Percentiles rank a stretch among this genome's conserved stretches.
phyloP scores from a whole-genome alignment of 257 asterid genomes.

The Lycium ferocissimum region DNA sequence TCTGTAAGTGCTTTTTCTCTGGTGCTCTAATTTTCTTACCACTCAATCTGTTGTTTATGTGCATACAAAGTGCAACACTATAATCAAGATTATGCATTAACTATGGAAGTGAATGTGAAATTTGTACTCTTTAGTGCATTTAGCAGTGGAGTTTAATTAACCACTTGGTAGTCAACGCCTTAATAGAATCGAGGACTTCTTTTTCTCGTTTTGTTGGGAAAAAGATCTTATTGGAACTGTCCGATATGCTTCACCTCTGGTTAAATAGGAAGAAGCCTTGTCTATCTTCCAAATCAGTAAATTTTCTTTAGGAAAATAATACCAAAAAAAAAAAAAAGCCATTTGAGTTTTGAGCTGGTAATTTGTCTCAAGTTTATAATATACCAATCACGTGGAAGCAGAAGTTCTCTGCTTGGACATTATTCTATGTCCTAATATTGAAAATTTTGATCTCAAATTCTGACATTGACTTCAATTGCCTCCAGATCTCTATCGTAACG shows the following conservation, averaged over 20 bases:
- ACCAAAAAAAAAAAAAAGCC: background rate
- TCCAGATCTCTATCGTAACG: conserved; percentile 75
- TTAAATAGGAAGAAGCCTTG: background rate
- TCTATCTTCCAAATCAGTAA: background rate
- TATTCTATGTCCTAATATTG: background rate
- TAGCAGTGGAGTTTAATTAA: background rate
- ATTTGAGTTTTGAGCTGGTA: background rate
- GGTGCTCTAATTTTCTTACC: background rate
- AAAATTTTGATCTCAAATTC: background rate
- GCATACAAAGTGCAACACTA: background rate
- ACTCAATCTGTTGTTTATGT: background rate
- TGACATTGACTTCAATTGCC: conserved; percentile 24
- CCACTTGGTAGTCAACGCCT: background rate
- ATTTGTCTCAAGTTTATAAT: background rate
- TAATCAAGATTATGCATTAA: background rate
- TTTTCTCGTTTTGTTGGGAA: background rate
- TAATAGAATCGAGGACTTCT: background rate
- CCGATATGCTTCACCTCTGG: background rate
- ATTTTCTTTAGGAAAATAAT: background rate
- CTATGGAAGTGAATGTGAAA: background rate
- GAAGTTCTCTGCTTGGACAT: background rate
- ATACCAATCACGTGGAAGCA: background rate
- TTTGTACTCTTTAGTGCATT: background rate
- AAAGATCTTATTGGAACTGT: background rate
- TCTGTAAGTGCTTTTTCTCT: conserved; percentile 54